Evolutionary conservation across 306 rosid genomes (phyloP).

Genomic region (Quercus mongolica): DNA sequence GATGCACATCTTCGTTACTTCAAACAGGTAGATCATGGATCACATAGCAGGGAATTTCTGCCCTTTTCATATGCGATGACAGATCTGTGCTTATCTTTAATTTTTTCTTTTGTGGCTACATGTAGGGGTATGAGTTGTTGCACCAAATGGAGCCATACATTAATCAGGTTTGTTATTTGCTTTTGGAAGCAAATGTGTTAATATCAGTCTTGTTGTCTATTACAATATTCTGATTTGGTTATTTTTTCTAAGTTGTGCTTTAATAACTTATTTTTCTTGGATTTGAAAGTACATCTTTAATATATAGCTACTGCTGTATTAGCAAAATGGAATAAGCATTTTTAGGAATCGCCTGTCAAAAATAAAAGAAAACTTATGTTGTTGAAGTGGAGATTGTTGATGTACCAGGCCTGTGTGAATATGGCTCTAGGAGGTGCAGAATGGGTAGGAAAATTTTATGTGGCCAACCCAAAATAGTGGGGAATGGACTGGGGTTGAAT

Average conservation of each 20-base stretch:
- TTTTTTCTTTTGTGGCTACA: neutral
- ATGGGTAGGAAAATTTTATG: neutral
- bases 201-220: neutral
- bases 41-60: conserved; percentile 15
- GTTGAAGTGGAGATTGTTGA: neutral
- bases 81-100: conserved; percentile 10
- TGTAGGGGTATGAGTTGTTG: conserved; percentile 63
- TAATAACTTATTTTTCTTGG: neutral
- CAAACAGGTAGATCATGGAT: conserved; percentile 69
- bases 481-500: neutral
- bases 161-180: conserved; percentile 68
- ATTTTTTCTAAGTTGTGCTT: neutral
- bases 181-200: neutral
- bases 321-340: neutral
- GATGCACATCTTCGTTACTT: conserved; percentile 99
- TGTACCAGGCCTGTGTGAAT: neutral
- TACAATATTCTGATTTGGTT: neutral
- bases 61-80: conserved; percentile 9
- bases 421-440: neutral
- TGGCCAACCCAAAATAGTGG: neutral
- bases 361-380: neutral
- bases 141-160: conserved; percentile 84
- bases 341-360: neutral
- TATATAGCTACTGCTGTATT: neutral
- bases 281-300: neutral